Conservation (phyloP, 2,329 filamentous ascomycete genomes). For the Pseudocercospora pini-densiflorae region DNA sequence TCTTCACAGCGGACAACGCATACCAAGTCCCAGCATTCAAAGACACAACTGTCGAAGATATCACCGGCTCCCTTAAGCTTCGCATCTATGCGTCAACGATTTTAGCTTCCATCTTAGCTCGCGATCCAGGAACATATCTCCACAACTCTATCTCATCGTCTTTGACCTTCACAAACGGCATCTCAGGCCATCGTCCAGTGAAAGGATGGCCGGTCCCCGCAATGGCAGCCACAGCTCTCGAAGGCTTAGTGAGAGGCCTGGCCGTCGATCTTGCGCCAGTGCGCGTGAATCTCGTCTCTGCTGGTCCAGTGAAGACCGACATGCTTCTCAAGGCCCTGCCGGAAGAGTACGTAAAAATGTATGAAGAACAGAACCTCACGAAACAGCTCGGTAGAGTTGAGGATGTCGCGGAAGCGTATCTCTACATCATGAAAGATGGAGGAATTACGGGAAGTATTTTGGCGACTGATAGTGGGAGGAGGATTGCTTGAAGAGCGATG, state of each 20-base stretch:
- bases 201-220: background rate
- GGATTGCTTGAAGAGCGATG: background rate
- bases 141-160: background rate
- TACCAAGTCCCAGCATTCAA: background rate
- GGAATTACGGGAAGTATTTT: slow-evolving; percentile 44
- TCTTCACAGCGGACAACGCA: background rate
- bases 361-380: background rate
- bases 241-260: background rate
- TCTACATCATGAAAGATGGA: background rate
- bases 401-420: slow-evolving; percentile 1
- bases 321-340: background rate
- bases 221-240: background rate
- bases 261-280: background rate
- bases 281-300: background rate
- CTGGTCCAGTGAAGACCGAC: background rate
- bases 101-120: background rate
- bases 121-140: background rate
- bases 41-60: background rate
- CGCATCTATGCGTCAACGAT: background rate
- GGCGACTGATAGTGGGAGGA: background rate
- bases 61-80: background rate
- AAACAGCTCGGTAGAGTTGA: slow-evolving; percentile 37
- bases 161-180: background rate
- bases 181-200: background rate
- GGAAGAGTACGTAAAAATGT: background rate